Evolutionary conservation across 805 yeast species (phyloP).

Genomic region (Debaryomyces hansenii): DNA sequence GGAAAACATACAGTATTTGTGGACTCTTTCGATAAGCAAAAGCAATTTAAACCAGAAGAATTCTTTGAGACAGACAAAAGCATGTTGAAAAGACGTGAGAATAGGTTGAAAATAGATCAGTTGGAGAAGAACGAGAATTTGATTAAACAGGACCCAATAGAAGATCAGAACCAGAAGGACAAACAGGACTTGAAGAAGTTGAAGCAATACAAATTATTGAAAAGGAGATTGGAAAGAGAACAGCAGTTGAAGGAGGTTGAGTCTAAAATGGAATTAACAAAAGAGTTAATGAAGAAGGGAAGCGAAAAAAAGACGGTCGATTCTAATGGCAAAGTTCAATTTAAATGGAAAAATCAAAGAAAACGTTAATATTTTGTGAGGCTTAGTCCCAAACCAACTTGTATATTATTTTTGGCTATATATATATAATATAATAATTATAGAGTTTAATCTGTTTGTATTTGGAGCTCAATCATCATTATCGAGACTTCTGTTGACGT

Average conservation of each 20-base stretch:
- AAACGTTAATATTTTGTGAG: slow-evolving; percentile 38
- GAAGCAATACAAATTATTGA: slow-evolving; percentile 58
- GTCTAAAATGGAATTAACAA: slow-evolving; percentile 70
- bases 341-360: slow-evolving; percentile 83
- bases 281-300: slow-evolving; percentile 90
- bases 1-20: slow-evolving; percentile 89
- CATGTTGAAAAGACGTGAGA: slow-evolving; percentile 63
- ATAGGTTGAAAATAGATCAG: slow-evolving; percentile 66
- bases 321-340: slow-evolving; percentile 65
- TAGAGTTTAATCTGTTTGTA: neutral
- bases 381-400: neutral
- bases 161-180: slow-evolving; percentile 30
- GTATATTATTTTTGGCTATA: neutral
- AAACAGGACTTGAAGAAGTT: slow-evolving; percentile 53
- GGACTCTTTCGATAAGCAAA: slow-evolving; percentile 56
- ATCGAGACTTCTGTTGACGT: slow-evolving; percentile 62
- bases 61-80: slow-evolving; percentile 71
- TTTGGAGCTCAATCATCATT: slow-evolving; percentile 14
- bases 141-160: slow-evolving; percentile 23
- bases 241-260: slow-evolving; percentile 67
- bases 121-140: slow-evolving; percentile 42
- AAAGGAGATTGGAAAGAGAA: slow-evolving; percentile 69
- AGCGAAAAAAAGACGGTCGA: slow-evolving; percentile 73
- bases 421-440: neutral
- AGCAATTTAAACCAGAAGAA: slow-evolving; percentile 59